Percentiles rank a stretch among this genome's conserved stretches.
phyloP scores from a whole-genome alignment of 805 yeast species.

The Pichia exigua region DNA sequence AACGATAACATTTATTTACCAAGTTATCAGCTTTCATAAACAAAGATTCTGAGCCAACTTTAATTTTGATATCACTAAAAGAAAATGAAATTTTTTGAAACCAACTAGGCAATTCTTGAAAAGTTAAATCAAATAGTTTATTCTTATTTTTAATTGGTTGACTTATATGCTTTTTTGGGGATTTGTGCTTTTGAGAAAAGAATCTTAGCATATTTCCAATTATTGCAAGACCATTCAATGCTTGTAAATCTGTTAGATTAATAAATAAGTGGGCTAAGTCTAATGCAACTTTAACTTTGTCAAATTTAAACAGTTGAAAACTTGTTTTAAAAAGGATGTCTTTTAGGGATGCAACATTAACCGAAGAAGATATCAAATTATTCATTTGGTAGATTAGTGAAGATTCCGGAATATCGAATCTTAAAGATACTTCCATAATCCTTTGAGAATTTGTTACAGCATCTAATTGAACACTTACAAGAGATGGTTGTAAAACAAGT shows the following conservation, averaged over 20 bases:
- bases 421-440: constrained; percentile 7
- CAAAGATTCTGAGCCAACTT: constrained; percentile 17
- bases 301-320: not conserved
- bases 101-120: constrained; percentile 29
- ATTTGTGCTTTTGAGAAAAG: not conserved
- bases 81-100: constrained; percentile 23
- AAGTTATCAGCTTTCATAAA: constrained; percentile 12
- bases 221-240: constrained; percentile 22
- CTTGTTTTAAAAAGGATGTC: constrained; percentile 15
- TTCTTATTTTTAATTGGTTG: not conserved
- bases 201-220: not conserved
- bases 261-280: constrained; percentile 3
- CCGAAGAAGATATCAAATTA: constrained; percentile 1
- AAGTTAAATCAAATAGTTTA: constrained; percentile 12
- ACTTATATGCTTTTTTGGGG: not conserved
- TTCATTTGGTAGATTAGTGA: constrained; percentile 16
- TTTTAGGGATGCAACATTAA: constrained; percentile 7
- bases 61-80: constrained; percentile 7
- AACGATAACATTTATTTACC: constrained; percentile 4
- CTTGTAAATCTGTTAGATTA: constrained; percentile 23
- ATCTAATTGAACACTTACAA: constrained; percentile 16
- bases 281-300: not conserved
- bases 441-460: constrained; percentile 2
- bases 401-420: constrained; percentile 18
- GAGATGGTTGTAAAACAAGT: constrained; percentile 17